Conservation (phyloP, 2,329 filamentous ascomycete species). For the Basipetospora chlamydospora region DNA sequence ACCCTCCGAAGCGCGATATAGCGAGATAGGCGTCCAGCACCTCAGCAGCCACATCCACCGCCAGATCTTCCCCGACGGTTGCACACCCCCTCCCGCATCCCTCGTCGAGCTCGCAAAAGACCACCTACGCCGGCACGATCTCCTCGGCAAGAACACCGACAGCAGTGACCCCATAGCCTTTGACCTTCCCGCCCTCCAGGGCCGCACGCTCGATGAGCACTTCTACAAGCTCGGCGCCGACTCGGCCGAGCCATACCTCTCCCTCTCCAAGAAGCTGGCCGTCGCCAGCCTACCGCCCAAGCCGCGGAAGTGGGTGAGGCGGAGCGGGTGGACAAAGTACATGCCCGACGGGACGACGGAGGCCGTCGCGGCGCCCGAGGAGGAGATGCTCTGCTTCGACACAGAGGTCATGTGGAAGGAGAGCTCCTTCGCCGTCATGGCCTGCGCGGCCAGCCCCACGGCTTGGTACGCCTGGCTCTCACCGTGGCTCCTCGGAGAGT, state of each 20-base stretch:
- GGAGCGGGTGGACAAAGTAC: constrained; percentile 94
- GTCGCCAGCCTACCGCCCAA: constrained; percentile 41
- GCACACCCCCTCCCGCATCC: constrained; percentile 45
- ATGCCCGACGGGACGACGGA: constrained; percentile 56
- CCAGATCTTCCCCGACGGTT: constrained; percentile 59
- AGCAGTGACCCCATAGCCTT: constrained; percentile 64
- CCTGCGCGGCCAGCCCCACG: constrained; percentile 76
- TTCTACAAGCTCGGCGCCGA: constrained; percentile 81
- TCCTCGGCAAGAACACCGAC: constrained; percentile 83
- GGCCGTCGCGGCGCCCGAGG: constrained; percentile 60
- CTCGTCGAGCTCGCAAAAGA: constrained; percentile 69
- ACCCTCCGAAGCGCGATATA: constrained; percentile 54
- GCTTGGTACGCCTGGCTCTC: constrained; percentile 98
- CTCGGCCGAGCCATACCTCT: constrained; percentile 71
- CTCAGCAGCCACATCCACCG: constrained; percentile 68
- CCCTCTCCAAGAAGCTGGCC: constrained; percentile 60
- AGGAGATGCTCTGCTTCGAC: constrained; percentile 78
- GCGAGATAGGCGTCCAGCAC: constrained; percentile 90
- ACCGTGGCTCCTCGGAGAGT: constrained; percentile 81
- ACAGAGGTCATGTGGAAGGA: constrained; percentile 96
- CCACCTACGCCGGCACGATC: constrained; percentile 71
- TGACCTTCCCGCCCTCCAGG: constrained; percentile 67
- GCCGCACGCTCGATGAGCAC: constrained; percentile 77
- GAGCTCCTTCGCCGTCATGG: constrained; percentile 88
- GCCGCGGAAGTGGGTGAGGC: constrained; percentile 57